Conservation (phyloP, 129 eudicot genomes). For the Tagetes patula region DNA sequence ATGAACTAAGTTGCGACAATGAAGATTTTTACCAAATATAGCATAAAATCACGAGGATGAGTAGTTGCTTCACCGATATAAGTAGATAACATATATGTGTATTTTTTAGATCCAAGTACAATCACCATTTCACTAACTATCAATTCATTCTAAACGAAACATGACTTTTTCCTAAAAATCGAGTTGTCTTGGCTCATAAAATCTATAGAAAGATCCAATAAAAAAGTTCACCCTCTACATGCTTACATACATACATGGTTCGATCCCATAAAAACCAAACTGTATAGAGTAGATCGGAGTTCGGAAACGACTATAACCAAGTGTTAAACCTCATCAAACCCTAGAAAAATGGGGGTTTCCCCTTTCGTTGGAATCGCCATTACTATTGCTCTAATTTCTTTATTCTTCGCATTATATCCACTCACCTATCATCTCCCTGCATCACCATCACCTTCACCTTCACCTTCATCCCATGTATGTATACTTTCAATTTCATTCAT, state of each 20-base stretch:
- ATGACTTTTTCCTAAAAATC: too few species aligned
- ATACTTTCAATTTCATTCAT: neutral
- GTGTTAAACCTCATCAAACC: slow-evolving; percentile 9
- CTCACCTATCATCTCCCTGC: slow-evolving; percentile 34
- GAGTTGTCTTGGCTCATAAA: too few species aligned
- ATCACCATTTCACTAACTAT: too few species aligned
- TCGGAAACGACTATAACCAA: slow-evolving; percentile 2
- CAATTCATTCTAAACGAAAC: too few species aligned
- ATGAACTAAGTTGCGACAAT: too few species aligned
- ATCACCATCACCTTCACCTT: slow-evolving; percentile 31
- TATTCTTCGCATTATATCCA: slow-evolving; percentile 45
- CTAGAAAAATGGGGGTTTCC: slow-evolving; percentile 48
- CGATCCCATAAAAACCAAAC: slow-evolving; percentile 22
- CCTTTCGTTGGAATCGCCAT: slow-evolving; percentile 58
- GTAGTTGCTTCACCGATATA: too few species aligned
- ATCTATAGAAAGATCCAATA: too few species aligned
- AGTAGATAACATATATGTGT: too few species aligned
- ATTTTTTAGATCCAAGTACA: too few species aligned
- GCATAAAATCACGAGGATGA: too few species aligned
- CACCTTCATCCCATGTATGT: slow-evolving; percentile 32
- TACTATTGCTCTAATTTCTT: slow-evolving; percentile 51
- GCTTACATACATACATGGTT: neutral
- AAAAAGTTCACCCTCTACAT: too few species aligned
- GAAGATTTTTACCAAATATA: too few species aligned
- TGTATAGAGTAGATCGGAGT: neutral